Evolutionary conservation across 176 grass and related monocot species (phyloP).

Genomic region (Triticum urartu): DNA sequence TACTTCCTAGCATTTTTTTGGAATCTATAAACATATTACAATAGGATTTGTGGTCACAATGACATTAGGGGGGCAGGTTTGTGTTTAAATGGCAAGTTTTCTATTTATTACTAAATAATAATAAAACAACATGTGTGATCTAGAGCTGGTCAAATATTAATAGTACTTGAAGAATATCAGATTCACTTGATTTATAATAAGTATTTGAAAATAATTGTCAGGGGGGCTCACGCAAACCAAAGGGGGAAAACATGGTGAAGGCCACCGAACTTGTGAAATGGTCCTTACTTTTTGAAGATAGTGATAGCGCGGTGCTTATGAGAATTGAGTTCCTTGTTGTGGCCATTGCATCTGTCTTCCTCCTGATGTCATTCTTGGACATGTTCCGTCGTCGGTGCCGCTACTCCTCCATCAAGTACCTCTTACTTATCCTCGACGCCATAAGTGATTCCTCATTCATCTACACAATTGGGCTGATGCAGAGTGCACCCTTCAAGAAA

Average conservation of each 20-base stretch:
- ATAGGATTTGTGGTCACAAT: too few relatives aligned
- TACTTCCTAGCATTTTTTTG: too few relatives aligned
- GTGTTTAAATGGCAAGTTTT: too few relatives aligned
- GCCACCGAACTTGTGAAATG: neutral
- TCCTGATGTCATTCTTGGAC: constrained; percentile 1
- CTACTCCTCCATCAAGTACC: neutral
- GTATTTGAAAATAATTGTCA: neutral
- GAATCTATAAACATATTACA: too few relatives aligned
- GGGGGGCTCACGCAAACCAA: neutral
- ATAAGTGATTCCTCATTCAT: neutral
- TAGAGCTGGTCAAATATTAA: too few relatives aligned
- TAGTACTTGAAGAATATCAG: too few relatives aligned
- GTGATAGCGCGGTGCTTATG: neutral
- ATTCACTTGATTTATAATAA: too few relatives aligned
- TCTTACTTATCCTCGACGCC: neutral
- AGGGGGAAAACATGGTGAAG: neutral
- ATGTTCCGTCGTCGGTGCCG: neutral
- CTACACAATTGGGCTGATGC: constrained; percentile 15
- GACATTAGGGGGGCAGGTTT: too few relatives aligned
- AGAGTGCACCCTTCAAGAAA: constrained; percentile 1
- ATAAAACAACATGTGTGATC: too few relatives aligned
- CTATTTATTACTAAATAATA: too few relatives aligned
- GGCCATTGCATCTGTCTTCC: neutral
- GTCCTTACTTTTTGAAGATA: neutral
- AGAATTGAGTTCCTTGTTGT: constrained; percentile 20